Base-by-base conservation (phyloP, 2,329 filamentous ascomycete genomes). In the Graphiopsis chlorocephala region DNA sequence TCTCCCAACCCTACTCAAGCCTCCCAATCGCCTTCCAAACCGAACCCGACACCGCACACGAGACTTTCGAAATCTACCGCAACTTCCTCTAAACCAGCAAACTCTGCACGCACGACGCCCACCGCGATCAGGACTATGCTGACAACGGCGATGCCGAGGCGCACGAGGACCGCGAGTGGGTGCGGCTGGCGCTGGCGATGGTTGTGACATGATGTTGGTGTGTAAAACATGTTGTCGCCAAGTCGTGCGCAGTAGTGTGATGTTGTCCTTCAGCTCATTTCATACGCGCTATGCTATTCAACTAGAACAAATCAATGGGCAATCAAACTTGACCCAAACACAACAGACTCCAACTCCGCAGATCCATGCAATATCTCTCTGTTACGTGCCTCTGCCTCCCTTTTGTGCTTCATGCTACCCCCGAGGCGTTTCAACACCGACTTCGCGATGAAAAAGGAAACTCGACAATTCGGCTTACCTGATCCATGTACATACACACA, bases 21-120 rank as follows among this genome's bases (percentile, higher is more conserved):
- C n/a, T 45, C n/a, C n/a, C 38, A 2, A 45, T 45, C n/a, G 38
- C 20, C n/a, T 45, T 45, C n/a, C n/a, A 20, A n/a, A 45, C 38
- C 10, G n/a, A 20, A 6, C 4, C 29, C 29, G 10, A 45, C 38
- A 10, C n/a, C 38, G 23, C 38, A 8, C 38, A 45, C 0, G 66
- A 67, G 11, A 67, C 67, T 1, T 68, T 73, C 50, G 45, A 59
- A 8, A 31, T 72, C 10, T 74, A 72, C 56, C 56, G 68, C 5
- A 45, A 66, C 8, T 73, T 67, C 61, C 65, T 74, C 1, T 73
- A 74, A 63, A 68, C 65, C 6, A 65, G 61, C 53, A 59, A 48
- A 7, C 38, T 59, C 20, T 63, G 48, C 52, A 57, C 10, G 5
- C 48, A 48, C 38, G 17, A 45, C 12, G 47, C 64, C n/a, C 57